Evolutionary conservation across 345 rosid species (phyloP), one percentile per base, ranked within the genome.

Genomic region (Passiflora organensis): DNA sequence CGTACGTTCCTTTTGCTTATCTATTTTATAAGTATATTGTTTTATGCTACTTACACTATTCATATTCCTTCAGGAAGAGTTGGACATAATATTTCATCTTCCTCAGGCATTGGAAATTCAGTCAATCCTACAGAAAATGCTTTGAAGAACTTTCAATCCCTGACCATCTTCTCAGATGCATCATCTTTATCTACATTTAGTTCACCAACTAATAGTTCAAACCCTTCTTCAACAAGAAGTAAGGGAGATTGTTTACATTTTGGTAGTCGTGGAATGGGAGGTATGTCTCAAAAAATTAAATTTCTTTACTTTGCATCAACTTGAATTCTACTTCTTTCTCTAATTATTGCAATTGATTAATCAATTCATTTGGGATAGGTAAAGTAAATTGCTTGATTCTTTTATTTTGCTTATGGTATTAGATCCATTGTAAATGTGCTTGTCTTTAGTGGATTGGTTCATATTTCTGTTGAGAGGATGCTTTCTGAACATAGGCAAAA

Each of bases 201-300:
- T 63, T 64, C 80, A 43, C 64, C 75, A 51, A 56, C 59, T 58
- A 73, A 74, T 16, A 63, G 61, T 62, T 56, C 72, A 9, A 73
- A 62, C 22, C 76, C 76, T 70, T 56, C 76, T 63, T 60, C 56
- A 47, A 68, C 72, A 64, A 67, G 59, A 78, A 79, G 48, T 67
- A 78, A 71, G 55, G 87, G 67, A 58, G 89, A 83, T 39, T 59
- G 85, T 79, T 77, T 88, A 71, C 83, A 79, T 60, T 82, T 91
- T 74, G 96, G 89, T 51, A 76, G 76, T 58, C 86, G 77, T 58
- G 86, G 82, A 57, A 83, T 58, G 78, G 84, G 82, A 87, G 96
- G 96, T 91, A 79, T 62, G 59, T 67, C 20, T 42, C 51, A 56
- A 32, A 43, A 50, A 15, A 21, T 46, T 55, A 43, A 24, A 45